Evolutionary conservation across 225 moss, liverwort and hornwort genomes (phyloP).

Genomic region (Sphagnum tenellum): DNA sequence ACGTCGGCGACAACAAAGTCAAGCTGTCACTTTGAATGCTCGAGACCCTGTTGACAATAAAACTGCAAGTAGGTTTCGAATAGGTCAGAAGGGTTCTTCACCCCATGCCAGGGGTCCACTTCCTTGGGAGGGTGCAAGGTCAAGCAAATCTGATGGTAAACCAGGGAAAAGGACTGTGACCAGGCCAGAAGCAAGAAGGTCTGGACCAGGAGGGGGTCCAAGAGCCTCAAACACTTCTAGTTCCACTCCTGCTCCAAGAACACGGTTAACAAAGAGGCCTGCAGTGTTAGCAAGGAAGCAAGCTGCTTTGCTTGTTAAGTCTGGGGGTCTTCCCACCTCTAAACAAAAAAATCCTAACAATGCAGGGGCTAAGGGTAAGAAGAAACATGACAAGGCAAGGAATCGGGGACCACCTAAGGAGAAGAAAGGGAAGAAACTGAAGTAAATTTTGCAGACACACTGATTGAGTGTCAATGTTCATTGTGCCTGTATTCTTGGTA

Average conservation of each 20-base stretch:
- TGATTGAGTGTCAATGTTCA: no score
- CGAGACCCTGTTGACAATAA: constrained; percentile 8
- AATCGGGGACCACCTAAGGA: constrained; percentile 22
- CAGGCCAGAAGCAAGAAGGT: constrained; percentile 16
- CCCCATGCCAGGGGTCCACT: constrained; percentile 32
- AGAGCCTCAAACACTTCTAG: constrained; percentile 15
- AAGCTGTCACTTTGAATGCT: constrained; percentile 5
- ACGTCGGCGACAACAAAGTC: constrained; percentile 8
- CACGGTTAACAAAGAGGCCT: constrained; percentile 51
- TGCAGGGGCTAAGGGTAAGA: constrained; percentile 39
- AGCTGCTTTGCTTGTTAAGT: constrained; percentile 32
- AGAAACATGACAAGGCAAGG: constrained; percentile 31
- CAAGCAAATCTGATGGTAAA: constrained; percentile 62
- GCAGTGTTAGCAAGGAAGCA: constrained; percentile 84
- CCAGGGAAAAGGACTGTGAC: constrained; percentile 45
- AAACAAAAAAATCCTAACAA: constrained; percentile 18
- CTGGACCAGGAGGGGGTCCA: constrained; percentile 13
- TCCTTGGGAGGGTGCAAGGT: constrained; percentile 76
- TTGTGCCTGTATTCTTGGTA: no score
- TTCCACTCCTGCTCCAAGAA: constrained; percentile 29
- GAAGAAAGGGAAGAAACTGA: constrained; percentile 22
- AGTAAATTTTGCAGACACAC: constrained; percentile 9
- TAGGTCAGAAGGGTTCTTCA: constrained; percentile 14
- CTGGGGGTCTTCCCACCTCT: constrained; percentile 34
- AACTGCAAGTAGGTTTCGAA: constrained; percentile 15